phyloP scores from a whole-genome alignment of 2,329 filamentous ascomycete species.

The Leptosphaerulina australis region DNA sequence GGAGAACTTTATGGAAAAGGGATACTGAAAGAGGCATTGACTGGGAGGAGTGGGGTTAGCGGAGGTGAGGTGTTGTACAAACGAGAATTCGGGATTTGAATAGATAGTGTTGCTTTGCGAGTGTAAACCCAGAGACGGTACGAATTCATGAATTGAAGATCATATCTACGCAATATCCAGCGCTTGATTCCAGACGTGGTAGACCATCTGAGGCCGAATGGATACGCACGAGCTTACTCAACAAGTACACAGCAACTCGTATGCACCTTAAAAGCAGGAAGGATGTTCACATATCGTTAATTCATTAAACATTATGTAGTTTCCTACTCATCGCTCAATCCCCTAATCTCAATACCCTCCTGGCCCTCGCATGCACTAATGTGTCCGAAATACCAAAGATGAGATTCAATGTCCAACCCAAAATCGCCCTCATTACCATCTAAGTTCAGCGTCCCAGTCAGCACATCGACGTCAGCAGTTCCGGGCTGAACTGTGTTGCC shows the following conservation, averaged over 20 bases:
- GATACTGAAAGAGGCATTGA: conserved; percentile 54
- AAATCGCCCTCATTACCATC: conserved; percentile 42
- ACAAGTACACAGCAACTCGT: no score
- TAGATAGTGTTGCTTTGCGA: no score
- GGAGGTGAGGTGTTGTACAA: conserved; percentile 51
- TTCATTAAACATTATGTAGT: background rate
- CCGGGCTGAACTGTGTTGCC: conserved; percentile 31
- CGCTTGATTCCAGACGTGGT: no score
- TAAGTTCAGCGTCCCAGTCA: conserved; percentile 29
- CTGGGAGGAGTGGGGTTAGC: conserved; percentile 51
- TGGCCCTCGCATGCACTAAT: conserved; percentile 42
- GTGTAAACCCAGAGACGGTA: no score
- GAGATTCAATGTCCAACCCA: conserved; percentile 36
- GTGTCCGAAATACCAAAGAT: conserved; percentile 46
- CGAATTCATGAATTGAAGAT: no score
- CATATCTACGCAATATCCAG: no score
- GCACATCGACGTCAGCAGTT: conserved; percentile 29
- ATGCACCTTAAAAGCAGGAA: no score
- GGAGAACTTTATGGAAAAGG: conserved; percentile 58
- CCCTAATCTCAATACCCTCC: conserved; percentile 36
- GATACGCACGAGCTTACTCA: no score
- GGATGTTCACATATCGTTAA: background rate
- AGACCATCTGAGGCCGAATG: no score
- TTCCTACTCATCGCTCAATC: background rate
- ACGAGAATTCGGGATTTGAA: conserved; percentile 23